Percentiles rank a stretch among this genome's conserved stretches.
These are phyloP conservation scores for Geotrichum cucujoidarum DNA, from an alignment of 1,139 yeast species.

Conservation along the genomic window DNA sequence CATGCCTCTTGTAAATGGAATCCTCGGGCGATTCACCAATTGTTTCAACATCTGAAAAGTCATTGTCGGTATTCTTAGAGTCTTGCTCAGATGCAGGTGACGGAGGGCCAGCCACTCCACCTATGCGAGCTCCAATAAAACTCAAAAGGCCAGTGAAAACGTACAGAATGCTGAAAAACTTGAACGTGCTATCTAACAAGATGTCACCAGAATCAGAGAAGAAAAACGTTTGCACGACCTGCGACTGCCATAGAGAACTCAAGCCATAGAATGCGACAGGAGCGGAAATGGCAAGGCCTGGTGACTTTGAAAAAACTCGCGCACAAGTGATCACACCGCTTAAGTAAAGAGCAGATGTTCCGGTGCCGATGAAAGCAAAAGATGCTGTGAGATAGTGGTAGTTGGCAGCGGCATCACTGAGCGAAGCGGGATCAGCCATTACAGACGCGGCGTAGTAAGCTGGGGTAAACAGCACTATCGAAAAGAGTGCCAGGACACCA, in stretches of 20 bases:
- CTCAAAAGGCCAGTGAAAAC: constrained; percentile 30
- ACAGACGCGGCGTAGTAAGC: constrained; percentile 56
- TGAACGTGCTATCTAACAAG: constrained; percentile 42
- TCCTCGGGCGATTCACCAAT: constrained; percentile 1
- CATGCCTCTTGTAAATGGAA: constrained; percentile 7
- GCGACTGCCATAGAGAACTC: constrained; percentile 56
- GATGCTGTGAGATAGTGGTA: constrained; percentile 26
- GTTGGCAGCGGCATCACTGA: constrained; percentile 8
- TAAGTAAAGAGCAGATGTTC: constrained; percentile 76
- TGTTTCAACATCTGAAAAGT: background rate
- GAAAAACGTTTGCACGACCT: constrained; percentile 40
- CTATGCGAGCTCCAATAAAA: constrained; percentile 27
- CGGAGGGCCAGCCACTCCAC: constrained; percentile 9
- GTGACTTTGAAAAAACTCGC: constrained; percentile 64
- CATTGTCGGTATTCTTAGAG: background rate
- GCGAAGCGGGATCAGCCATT: constrained; percentile 1
- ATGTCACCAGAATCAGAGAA: constrained; percentile 17
- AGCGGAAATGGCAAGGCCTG: constrained; percentile 76
- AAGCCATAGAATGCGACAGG: constrained; percentile 87
- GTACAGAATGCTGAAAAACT: constrained; percentile 49
- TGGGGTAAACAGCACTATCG: constrained; percentile 62
- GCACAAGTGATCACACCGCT: constrained; percentile 79
- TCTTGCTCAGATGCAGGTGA: background rate
- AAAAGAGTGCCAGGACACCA: constrained; percentile 58
- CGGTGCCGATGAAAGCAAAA: constrained; percentile 63